These are phyloP conservation scores for Suhomyces coccinellae DNA, from an alignment of 1,139 yeast species.

Conservation along the genomic window DNA sequence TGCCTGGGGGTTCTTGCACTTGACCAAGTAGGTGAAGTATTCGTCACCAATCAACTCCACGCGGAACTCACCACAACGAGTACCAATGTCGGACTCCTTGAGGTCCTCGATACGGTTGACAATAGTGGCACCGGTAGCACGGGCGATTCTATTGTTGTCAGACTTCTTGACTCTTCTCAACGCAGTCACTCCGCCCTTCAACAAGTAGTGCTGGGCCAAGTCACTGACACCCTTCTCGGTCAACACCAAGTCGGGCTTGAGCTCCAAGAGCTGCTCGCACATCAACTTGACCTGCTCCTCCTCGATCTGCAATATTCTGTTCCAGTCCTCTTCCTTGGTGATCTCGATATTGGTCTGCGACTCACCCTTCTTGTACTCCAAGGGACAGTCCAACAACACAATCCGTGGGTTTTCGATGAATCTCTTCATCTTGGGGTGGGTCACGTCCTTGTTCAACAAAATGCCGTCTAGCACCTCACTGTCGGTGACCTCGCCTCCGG, in stretches of 20 bases:
- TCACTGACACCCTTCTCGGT: constrained; percentile 99
- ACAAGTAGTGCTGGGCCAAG: constrained; percentile 92
- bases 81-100: constrained; percentile 87
- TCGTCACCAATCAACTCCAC: constrained; percentile 97
- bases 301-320: constrained; percentile 90
- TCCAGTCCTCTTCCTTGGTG: constrained; percentile 96
- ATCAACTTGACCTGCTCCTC: constrained; percentile 91
- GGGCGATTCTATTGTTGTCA: constrained; percentile 93
- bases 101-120: constrained; percentile 95
- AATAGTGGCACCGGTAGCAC: constrained; percentile 97
- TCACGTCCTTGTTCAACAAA: constrained; percentile 90
- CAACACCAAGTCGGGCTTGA: constrained; percentile 91
- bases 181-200: constrained; percentile 91
- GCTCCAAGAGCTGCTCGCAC: constrained; percentile 82
- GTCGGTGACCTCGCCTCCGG: constrained; percentile 96
- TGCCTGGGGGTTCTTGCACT: constrained; percentile 86
- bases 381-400: constrained; percentile 88
- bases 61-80: constrained; percentile 84
- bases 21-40: constrained; percentile 81
- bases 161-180: constrained; percentile 94
- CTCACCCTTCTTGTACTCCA: constrained; percentile 98
- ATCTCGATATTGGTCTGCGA: constrained; percentile 98
- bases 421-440: constrained; percentile 97
- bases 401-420: constrained; percentile 84
- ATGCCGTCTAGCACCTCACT: constrained; percentile 88